Base-by-base conservation (phyloP, 768 basidiomycete species). In the Termitomyces sp. region DNA sequence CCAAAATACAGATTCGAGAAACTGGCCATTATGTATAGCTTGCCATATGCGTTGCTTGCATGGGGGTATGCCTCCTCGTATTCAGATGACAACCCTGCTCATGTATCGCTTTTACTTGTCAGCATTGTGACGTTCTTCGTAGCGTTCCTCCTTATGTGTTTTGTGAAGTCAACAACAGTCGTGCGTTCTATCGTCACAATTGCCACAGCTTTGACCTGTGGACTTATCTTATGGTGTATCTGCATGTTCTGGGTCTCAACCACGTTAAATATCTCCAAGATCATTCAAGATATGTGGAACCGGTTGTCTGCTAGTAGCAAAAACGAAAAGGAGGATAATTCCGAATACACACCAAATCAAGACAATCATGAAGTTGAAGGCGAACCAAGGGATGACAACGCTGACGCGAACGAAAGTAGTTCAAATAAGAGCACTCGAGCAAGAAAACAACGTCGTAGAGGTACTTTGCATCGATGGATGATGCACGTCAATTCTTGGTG, bases 31-130 rank as follows among this genome's bases (percentile, higher is more conserved):
- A 16, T 54, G 8, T 60, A 48, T 31, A 60, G 59, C 26, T 47
- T 60, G 22, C 59, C 59, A n/a, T 60, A 34, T 16, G 55, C 51
- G 5, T 42, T 60, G 8, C 59, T 60, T 9, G 47, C 31, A 39
- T 59, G 54, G 55, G 55, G 41, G 59, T 59, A 49, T 24, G 53
- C 29, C 29, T 24, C 18, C 22, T 39, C 39, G 2, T 27, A 9
- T 14, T 12, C 5, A 36, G n/a, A 27, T 12, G 2, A 20, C 4
- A 12, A n/a, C n/a, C n/a, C n/a, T 47, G 5, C n/a, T 48, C 39
- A 29, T 56, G 20, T 10, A 4, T n/a, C n/a, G 13, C 18, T n/a
- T 3, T 32, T 43, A 31, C 12, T 5, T 12, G 2, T 53, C 47
- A 56, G 56, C 24, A 56, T 50, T 39, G 12, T 4, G 14, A 42